phyloP scores from a whole-genome alignment of 1,284 basidiomycete species.

The Takashimella koratensis region DNA sequence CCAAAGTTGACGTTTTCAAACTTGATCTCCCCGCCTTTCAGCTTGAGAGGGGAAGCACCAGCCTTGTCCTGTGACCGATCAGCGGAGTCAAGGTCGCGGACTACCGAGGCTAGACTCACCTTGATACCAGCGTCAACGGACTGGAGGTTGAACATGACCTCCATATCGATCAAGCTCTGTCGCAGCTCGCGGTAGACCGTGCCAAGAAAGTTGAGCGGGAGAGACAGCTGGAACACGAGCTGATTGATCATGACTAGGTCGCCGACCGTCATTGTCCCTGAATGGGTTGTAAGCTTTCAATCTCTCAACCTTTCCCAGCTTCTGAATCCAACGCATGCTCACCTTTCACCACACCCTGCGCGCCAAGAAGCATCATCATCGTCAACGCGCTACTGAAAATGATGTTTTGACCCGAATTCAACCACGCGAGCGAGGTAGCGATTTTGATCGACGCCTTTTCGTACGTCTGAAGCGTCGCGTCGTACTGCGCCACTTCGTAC shows the following conservation, averaged over 20 bases:
- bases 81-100: not conserved
- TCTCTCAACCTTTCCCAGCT: not conserved
- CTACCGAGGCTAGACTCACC: slow-evolving; percentile 48
- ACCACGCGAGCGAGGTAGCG: slow-evolving; percentile 83
- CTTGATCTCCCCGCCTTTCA: slow-evolving; percentile 80
- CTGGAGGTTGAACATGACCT: slow-evolving; percentile 87
- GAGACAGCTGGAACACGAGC: slow-evolving; percentile 93
- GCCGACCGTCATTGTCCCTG: slow-evolving; percentile 95
- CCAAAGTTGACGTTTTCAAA: slow-evolving; percentile 91
- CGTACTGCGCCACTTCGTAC: slow-evolving; percentile 87
- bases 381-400: slow-evolving; percentile 93
- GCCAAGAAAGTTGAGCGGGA: slow-evolving; percentile 95
- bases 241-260: slow-evolving; percentile 99
- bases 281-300: not conserved
- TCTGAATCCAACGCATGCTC: slow-evolving; percentile 10
- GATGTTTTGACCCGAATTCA: slow-evolving; percentile 95
- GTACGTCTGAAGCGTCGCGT: slow-evolving; percentile 80
- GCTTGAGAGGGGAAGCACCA: slow-evolving; percentile 62
- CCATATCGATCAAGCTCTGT: slow-evolving; percentile 96
- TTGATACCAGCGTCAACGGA: slow-evolving; percentile 70
- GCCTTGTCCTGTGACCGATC: slow-evolving; percentile 58
- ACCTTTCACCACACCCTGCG: slow-evolving; percentile 90
- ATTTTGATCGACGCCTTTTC: slow-evolving; percentile 92
- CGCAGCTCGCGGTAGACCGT: slow-evolving; percentile 95
- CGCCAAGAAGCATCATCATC: slow-evolving; percentile 92